Conservation (phyloP, 1,139 yeast species). For the Candida anutae region DNA sequence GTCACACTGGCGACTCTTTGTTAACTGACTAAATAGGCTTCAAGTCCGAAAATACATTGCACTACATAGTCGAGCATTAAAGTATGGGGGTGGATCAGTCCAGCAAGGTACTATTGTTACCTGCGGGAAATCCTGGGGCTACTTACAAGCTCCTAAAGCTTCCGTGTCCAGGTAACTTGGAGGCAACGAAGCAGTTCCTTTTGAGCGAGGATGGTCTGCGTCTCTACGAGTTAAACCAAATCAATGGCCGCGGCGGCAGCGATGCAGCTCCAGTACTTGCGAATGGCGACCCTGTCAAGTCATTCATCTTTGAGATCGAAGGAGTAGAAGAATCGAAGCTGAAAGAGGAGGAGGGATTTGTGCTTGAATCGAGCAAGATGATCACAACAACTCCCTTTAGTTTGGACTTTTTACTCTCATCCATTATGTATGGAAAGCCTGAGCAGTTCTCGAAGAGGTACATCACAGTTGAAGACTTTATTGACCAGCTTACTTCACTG, state of each 20-base stretch:
- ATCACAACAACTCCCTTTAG: conserved; percentile 38
- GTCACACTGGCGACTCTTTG: too few relatives aligned
- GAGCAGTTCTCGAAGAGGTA: conserved; percentile 26
- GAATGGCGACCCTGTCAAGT: conserved; percentile 25
- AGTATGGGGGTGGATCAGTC: conserved; percentile 8
- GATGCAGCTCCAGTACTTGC: conserved; percentile 9
- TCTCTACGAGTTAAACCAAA: conserved; percentile 26
- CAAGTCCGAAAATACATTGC: too few relatives aligned
- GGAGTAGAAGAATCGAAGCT: neutral
- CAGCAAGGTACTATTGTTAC: conserved; percentile 16
- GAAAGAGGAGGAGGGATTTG: conserved; percentile 17
- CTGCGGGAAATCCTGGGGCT: conserved; percentile 6
- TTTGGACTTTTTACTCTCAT: conserved; percentile 31
- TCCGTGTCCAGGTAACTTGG: conserved; percentile 16
- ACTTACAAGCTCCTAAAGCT: conserved; percentile 14
- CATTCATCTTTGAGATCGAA: conserved; percentile 26
- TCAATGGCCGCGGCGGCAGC: conserved; percentile 10
- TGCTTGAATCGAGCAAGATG: conserved; percentile 28
- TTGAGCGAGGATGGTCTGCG: conserved; percentile 6
- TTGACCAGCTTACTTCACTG: conserved; percentile 27
- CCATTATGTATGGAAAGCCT: conserved; percentile 21
- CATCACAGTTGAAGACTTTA: conserved; percentile 40
- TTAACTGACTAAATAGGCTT: too few relatives aligned
- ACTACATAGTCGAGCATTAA: too few relatives aligned
- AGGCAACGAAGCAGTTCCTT: conserved; percentile 14